Evolutionary conservation across 495 filamentous ascomycete species (phyloP), one percentile per base, ranked within the genome.

Genomic region (Letharia columbiana): DNA sequence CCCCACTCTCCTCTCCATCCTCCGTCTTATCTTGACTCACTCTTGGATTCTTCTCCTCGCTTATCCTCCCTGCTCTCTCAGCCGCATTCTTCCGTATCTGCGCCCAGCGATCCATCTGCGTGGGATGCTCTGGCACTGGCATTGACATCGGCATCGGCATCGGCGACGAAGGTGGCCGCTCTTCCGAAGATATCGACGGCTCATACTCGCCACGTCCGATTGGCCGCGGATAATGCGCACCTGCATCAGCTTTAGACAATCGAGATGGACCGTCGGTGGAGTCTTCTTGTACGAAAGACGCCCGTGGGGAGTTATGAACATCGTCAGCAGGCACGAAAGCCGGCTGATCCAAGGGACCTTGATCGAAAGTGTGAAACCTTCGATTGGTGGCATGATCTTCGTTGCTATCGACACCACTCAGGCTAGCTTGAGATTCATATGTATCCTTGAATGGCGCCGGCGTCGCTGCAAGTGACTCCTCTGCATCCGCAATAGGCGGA

Each of bases 71-170:
- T 37, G 85, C 87, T 17, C 91, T 83, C 72, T 93, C 89, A 10
- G 90, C 91, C 15, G 94, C 94, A 68, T 96, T 97, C 82, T 91
- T 92, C 66, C 91, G 82, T 66, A 98, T 96, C 78, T 95, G 90
- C 5, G 92, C 93, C 94, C 94, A 98, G 47, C 92, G 85, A 71
- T 93, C 89, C 62, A 86, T 57, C 31, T 54, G 50, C 23, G 28
- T 33, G 50, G 28, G 11, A 0, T 31, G 50, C 13, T 37, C 31
- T 35, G 54, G 3, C 33, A 37, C 33, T 37, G 31, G 54, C 54
- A 37, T 57, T 6, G 54, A 57, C 54, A 57, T 37, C 54, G 33
- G 54, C 54, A 57, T 80, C 54, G 33, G 54, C 54, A 57, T 80
- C 40, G 73, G 80, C 65, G 75, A 81, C 62, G 62, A 73, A 67